These are phyloP conservation scores for Albugo candida DNA, from an alignment of 352 stramenopile species.

Conservation along the genomic window DNA sequence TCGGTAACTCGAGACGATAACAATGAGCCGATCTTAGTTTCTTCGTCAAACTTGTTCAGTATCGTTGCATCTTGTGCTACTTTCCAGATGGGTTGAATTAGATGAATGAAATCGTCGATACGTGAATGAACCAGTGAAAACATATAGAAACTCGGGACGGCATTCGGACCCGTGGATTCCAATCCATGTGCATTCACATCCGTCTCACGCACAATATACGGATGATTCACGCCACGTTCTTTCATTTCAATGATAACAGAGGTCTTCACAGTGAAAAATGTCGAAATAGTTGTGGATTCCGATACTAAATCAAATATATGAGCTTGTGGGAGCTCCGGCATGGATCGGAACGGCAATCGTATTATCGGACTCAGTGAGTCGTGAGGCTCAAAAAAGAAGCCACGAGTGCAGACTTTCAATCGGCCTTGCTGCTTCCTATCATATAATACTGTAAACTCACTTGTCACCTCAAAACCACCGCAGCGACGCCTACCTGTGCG, in stretches of 20 bases:
- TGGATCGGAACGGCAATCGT: slow-evolving; percentile 61
- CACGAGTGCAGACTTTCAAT: slow-evolving; percentile 73
- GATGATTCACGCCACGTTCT: slow-evolving; percentile 41
- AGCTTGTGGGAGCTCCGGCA: slow-evolving; percentile 23
- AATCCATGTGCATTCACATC: slow-evolving; percentile 4
- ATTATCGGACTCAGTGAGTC: slow-evolving; percentile 47
- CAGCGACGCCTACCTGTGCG: slow-evolving; percentile 11
- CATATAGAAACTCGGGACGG: slow-evolving; percentile 25
- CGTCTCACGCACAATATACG: slow-evolving; percentile 31
- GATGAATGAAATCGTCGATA: slow-evolving; percentile 38
- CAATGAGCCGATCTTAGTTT: slow-evolving; percentile 35
- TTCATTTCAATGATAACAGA: slow-evolving; percentile 52
- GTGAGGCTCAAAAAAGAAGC: slow-evolving; percentile 77
- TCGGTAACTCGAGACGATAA: slow-evolving; percentile 26
- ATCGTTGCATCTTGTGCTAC: slow-evolving; percentile 7
- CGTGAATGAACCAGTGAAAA: slow-evolving; percentile 62
- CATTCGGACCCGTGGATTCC: not conserved
- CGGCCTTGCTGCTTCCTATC: slow-evolving; percentile 30
- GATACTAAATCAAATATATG: slow-evolving; percentile 11
- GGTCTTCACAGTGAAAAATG: slow-evolving; percentile 28
- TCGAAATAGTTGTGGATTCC: not conserved
- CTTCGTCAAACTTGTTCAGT: slow-evolving; percentile 47
- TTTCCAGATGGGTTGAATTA: slow-evolving; percentile 20
- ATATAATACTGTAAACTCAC: slow-evolving; percentile 2
- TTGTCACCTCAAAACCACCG: slow-evolving; percentile 1